A percentile compares a stretch with the other conserved stretches of the same genome.
Conservation (phyloP, 257 asterid genomes). For the Solanum pinnatisectum region DNA sequence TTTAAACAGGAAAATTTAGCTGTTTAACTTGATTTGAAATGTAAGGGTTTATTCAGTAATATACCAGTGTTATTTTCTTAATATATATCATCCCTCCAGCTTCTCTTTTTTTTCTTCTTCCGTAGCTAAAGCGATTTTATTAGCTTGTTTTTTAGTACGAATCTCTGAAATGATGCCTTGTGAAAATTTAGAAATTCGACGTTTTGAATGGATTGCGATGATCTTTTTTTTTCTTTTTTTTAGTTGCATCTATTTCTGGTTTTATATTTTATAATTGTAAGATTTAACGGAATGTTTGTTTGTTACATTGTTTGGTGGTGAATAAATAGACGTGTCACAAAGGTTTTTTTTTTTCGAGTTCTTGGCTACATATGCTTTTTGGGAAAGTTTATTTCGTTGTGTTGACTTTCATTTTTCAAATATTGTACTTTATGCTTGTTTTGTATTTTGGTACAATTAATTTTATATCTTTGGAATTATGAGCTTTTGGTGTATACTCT, state of each 20-base stretch:
- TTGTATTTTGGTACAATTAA: background rate
- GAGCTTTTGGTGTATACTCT: background rate
- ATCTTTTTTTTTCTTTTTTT: no score
- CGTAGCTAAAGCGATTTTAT: background rate
- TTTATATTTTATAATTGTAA: background rate
- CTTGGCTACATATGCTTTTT: background rate
- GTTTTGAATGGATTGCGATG: background rate
- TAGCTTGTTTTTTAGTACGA: no score
- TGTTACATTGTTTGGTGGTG: background rate
- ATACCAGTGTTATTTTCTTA: background rate
- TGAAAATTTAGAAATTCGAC: background rate
- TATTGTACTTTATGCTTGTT: background rate
- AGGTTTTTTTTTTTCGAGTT: background rate
- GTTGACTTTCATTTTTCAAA: background rate
- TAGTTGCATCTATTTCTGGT: background rate
- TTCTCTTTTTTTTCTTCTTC: background rate
- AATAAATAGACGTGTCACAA: background rate
- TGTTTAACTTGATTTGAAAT: background rate
- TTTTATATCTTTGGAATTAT: background rate
- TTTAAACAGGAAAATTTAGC: background rate
- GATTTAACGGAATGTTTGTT: background rate
- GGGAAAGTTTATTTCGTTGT: background rate
- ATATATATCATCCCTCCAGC: background rate
- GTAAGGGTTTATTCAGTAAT: background rate
- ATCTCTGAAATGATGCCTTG: background rate